A percentile compares a stretch with the other conserved stretches of the same genome.
These are phyloP conservation scores for Monosporozyma aerobia DNA, from an alignment of 805 yeast species.

Conservation along the genomic window DNA sequence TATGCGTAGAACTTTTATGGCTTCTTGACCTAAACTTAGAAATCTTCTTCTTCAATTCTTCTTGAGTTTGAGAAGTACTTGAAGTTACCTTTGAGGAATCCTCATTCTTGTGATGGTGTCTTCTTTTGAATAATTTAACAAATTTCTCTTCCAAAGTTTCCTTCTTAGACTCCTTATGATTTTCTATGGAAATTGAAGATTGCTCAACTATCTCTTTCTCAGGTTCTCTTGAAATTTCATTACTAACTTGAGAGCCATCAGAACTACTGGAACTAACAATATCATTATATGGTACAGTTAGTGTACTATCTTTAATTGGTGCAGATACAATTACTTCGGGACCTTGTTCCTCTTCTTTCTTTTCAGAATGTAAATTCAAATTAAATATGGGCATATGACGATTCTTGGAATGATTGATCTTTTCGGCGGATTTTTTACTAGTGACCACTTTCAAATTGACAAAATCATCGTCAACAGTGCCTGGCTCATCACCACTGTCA, in stretches of 20 bases:
- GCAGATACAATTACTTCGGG: not conserved
- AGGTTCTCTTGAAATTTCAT: not conserved
- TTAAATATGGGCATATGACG: conserved; percentile 26
- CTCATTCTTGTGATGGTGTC: conserved; percentile 7
- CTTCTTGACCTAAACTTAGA: conserved; percentile 5
- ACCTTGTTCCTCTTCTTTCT: not conserved
- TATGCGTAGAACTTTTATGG: not conserved
- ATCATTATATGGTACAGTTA: not conserved
- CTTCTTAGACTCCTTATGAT: not conserved
- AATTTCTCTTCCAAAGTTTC: conserved; percentile 16
- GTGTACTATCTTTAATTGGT: not conserved
- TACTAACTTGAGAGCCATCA: not conserved
- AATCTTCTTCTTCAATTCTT: conserved; percentile 7
- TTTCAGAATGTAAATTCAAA: not conserved
- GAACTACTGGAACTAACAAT: not conserved
- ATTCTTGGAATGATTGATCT: conserved; percentile 30
- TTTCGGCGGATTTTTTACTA: conserved; percentile 2
- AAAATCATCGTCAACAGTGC: conserved; percentile 6
- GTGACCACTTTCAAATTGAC: conserved; percentile 2
- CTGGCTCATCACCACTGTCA: not conserved
- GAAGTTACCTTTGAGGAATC: conserved; percentile 2
- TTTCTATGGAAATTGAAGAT: not conserved
- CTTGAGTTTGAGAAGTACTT: not conserved
- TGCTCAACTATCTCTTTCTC: not conserved
- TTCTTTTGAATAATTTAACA: conserved; percentile 18